Evolutionary conservation across 2,329 filamentous ascomycete species (phyloP), one percentile per base, ranked within the genome.

Genomic region (Aspergillus calidoustus): DNA sequence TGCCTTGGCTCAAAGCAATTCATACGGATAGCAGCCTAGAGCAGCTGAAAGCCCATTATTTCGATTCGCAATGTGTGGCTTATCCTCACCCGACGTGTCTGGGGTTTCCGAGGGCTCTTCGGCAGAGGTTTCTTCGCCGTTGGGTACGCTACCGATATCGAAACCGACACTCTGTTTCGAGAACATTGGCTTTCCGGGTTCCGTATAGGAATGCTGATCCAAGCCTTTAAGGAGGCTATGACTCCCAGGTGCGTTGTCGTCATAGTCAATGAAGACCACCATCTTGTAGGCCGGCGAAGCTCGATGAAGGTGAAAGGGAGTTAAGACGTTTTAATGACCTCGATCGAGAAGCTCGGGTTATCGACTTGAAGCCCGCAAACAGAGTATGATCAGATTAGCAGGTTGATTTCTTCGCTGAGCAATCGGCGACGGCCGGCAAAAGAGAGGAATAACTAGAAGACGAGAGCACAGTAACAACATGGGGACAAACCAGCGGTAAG

Each of bases 21-120:
- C 76, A 65, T 80, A 83, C 81, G 81, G 81, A 72, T 82, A 83
- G 69, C 80, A 82, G 58, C 77, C 77, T 69, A 83, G 67, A 56
- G 77, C 78, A 60, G 76, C 76, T 44, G 79, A 79, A 62, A 81
- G 77, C 30, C 69, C 70, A 28, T 19, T 19, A 67, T 74, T 76
- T 28, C 70, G 61, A 57, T 76, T 77, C 23, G 59, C 64, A 58
- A 54, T 34, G 48, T 62, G 55, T 48, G 54, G 61, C 63, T 64
- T 38, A 49, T 60, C 30, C 46, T 64, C 48, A 49, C 57, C 31
- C 44, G 22, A 25, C 15, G 59, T 22, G 11, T 22, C 22, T 38
- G 53, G 7, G 53, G 44, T 28, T 28, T 61, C 34, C 46, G 30
- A 47, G 7, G 50, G 58, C n/a, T 46, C 34, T 46, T 52, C 43